phyloP scores from a whole-genome alignment of 78 protist genomes.

The Bigelowiella natans region DNA sequence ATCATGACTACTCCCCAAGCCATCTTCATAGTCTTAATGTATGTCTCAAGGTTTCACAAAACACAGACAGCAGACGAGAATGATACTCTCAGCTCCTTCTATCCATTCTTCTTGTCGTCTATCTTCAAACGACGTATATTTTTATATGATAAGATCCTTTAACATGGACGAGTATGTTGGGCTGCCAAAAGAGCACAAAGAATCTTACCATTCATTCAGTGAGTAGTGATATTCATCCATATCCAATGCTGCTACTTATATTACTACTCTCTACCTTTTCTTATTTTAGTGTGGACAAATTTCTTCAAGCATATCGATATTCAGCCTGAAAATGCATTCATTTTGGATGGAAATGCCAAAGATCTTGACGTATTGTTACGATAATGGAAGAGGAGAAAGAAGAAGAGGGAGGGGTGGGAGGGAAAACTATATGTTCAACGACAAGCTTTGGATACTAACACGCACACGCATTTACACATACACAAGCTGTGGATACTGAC shows the following conservation, averaged over 20 bases:
- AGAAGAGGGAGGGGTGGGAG: too few relatives aligned
- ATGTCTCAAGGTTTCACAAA: background rate
- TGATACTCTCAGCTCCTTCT: too few relatives aligned
- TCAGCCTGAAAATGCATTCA: background rate
- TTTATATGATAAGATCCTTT: background rate
- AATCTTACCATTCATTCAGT: background rate
- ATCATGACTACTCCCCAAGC: too few relatives aligned
- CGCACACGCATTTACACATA: too few relatives aligned
- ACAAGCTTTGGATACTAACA: too few relatives aligned
- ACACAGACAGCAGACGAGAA: too few relatives aligned
- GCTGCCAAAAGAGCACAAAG: background rate
- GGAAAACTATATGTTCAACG: too few relatives aligned
- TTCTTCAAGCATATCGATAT: background rate
- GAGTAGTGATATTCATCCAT: background rate
- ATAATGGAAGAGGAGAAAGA: too few relatives aligned
- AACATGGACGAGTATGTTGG: background rate
- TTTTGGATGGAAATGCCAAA: background rate
- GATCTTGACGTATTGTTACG: background rate
- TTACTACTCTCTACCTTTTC: background rate
- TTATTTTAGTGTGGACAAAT: background rate
- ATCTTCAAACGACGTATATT: background rate
- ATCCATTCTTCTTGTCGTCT: too few relatives aligned
- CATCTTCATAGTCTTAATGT: too few relatives aligned
- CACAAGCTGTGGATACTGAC: too few relatives aligned
- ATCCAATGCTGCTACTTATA: background rate